These are phyloP conservation scores for Cladophialophora exuberans DNA, from an alignment of 2,329 filamentous ascomycete genomes.

Conservation along the genomic window DNA sequence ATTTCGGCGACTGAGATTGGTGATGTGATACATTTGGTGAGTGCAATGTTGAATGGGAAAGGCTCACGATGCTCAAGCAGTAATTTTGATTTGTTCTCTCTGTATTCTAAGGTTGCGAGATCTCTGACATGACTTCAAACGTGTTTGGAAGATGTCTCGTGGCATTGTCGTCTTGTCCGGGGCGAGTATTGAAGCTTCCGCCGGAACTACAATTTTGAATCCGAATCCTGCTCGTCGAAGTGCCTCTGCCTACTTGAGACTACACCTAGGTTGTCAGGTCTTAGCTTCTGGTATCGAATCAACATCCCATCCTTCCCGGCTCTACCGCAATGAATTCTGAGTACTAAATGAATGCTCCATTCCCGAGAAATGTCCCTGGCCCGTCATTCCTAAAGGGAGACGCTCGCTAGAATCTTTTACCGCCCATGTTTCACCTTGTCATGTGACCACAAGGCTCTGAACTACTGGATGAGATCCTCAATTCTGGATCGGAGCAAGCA, in stretches of 20 bases:
- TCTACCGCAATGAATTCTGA: not conserved
- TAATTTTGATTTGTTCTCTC: slow-evolving; percentile 4
- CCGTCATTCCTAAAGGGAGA: not conserved
- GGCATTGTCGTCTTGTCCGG: not conserved
- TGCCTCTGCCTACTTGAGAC: not conserved
- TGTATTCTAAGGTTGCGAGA: not conserved
- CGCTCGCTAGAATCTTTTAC: slow-evolving; percentile 5
- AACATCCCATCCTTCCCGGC: not conserved
- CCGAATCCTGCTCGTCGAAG: not conserved
- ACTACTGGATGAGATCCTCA: too few relatives aligned
- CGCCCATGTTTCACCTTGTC: not conserved
- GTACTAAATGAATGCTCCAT: not conserved
- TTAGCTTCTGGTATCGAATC: not conserved
- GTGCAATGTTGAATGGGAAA: not conserved
- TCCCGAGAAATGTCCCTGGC: slow-evolving; percentile 4
- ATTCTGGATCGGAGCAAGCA: too few relatives aligned
- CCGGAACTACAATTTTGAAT: not conserved
- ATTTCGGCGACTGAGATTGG: not conserved
- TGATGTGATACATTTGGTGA: slow-evolving; percentile 9
- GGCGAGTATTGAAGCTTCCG: not conserved
- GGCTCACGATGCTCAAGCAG: slow-evolving; percentile 9
- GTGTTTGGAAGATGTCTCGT: not conserved
- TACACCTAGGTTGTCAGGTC: not conserved
- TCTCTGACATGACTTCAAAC: not conserved
- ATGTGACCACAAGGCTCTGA: too few relatives aligned